Base-by-base conservation (phyloP, 2,329 filamentous ascomycete species). In the Saccharata proteae region DNA sequence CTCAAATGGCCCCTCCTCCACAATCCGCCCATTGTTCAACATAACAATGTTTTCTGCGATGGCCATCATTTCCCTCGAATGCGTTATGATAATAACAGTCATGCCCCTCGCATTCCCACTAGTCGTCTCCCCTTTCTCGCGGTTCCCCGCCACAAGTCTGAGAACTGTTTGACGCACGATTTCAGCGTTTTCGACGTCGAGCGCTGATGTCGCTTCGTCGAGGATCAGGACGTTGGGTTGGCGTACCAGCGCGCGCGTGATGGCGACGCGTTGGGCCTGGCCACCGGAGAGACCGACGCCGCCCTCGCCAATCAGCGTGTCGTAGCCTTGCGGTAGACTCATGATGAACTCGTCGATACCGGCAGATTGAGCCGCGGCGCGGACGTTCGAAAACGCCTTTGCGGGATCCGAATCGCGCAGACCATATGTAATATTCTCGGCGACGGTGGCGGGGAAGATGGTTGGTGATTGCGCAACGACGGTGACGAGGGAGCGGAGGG, bases 1-100 rank as follows among this genome's bases (percentile, higher is more conserved):
- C 2, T 66, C 57, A 52, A 77, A 93, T 1, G 52, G 45, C 0
- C 86, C 86, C 34, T 67, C 57, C 48, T 88, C 78, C 5, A 82
- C 71, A 2, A 70, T 61, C 3, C 70, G 66, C 0, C 74, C 69
- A n/a, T 80, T 69, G 16, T 92, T 64, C 37, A 77, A 43, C 39
- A 94, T 72, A 1, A 88, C 62, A 6, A 94, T 62, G 26, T 71
- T 65, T 48, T 84, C 76, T 1, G 79, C 80, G 36, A 82, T 70
- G 35, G 68, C 66, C 81, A 96, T 94, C 83, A 93, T 92, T 47
- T 88, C 78, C 38, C 62, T 65, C 35, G 69, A 72, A 55, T 94
- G 88, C 29, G 85, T 93, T 22, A 93, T 77, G 15, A 92, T 67
- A 11, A 94, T 64, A 0, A 93, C 72, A 0, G 80, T 80, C 52